Evolutionary conservation across 202 grass and related monocot genomes (phyloP).

Genomic region (Panicum hallii): DNA sequence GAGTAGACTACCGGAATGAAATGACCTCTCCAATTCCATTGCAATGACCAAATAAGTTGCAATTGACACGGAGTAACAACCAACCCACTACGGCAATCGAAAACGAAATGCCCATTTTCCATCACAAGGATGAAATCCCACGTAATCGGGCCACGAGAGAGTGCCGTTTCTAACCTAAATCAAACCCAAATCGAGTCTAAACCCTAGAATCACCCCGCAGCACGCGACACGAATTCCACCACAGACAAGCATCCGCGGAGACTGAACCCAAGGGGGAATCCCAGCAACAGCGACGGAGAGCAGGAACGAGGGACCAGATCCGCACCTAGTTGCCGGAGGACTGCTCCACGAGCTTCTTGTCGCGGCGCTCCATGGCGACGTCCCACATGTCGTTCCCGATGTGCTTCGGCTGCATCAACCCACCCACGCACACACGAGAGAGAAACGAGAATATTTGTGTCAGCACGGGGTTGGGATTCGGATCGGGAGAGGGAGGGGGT

Average conservation of each 20-base stretch:
- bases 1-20: neutral
- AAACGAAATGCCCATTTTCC: neutral
- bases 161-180: neutral
- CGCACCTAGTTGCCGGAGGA: slow-evolving; percentile 66
- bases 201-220: slow-evolving; percentile 2
- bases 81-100: neutral
- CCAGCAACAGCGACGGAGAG: neutral
- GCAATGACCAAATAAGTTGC: neutral
- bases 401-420: slow-evolving; percentile 89
- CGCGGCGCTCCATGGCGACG: slow-evolving; percentile 93
- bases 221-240: neutral
- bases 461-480: slow-evolving; percentile 6
- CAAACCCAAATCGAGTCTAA: neutral
- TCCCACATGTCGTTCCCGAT: slow-evolving; percentile 97
- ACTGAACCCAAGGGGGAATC: neutral
- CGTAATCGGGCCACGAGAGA: too few relatives aligned
- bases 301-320: slow-evolving; percentile 24
- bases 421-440: neutral
- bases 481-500: neutral
- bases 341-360: slow-evolving; percentile 84
- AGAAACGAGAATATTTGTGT: neutral
- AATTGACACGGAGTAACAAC: neutral
- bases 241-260: neutral
- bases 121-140: neutral
- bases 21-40: neutral